phyloP scores from a whole-genome alignment of 2,329 filamentous ascomycete species.

The Trichophyton verrucosum region DNA sequence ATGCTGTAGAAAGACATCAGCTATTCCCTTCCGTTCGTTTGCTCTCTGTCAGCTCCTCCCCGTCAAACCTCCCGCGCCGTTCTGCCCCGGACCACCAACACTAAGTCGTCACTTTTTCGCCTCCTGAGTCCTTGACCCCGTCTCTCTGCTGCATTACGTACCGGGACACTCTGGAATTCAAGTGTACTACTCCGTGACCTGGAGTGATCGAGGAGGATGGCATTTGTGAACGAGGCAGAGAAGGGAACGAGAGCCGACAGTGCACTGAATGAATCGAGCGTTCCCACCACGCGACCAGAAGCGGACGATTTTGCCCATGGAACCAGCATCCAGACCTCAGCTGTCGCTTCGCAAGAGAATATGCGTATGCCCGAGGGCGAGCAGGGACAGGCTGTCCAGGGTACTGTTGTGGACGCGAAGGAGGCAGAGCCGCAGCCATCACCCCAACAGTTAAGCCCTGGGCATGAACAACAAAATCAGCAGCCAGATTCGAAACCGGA shows the following conservation, averaged over 20 bases:
- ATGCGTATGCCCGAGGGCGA: neutral
- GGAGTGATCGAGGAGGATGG: neutral
- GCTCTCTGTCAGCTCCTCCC: neutral
- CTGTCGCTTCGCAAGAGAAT: neutral
- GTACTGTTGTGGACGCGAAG: neutral
- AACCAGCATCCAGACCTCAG: neutral
- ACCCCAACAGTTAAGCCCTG: neutral
- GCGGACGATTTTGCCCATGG: neutral
- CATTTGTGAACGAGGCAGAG: neutral
- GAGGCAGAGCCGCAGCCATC: neutral
- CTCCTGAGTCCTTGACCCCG: neutral
- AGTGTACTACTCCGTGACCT: neutral
- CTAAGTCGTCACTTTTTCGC: neutral
- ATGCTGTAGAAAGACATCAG: neutral
- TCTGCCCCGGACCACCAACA: neutral
- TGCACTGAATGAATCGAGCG: neutral
- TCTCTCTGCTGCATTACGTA: neutral
- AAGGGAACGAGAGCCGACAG: neutral
- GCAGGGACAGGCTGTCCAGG: neutral
- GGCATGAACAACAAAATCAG: neutral
- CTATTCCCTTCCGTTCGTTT: neutral
- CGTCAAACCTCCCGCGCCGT: neutral
- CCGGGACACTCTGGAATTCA: neutral
- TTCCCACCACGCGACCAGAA: neutral
- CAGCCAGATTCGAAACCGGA: neutral